Evolutionary conservation across 441 rosid species (phyloP).

Genomic region (Aquilaria agallochum): DNA sequence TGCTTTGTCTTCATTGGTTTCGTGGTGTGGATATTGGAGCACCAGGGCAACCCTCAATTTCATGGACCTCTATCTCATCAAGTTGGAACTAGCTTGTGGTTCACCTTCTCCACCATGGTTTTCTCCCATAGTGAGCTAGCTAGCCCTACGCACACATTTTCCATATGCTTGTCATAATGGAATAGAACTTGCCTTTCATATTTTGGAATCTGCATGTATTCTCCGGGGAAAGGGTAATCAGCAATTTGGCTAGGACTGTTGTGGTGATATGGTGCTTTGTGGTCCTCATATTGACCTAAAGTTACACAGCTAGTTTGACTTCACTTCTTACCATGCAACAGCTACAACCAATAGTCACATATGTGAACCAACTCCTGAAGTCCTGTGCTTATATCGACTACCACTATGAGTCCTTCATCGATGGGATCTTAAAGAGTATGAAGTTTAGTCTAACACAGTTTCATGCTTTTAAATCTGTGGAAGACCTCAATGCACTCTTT

Average conservation of each 20-base stretch:
- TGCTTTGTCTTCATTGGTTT: slow-evolving; percentile 23
- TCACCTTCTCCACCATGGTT: slow-evolving; percentile 23
- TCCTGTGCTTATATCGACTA: slow-evolving; percentile 33
- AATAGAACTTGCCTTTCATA: no score
- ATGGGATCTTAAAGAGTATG: slow-evolving; percentile 13
- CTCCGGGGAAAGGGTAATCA: not conserved
- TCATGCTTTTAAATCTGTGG: not conserved
- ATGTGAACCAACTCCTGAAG: slow-evolving; percentile 24
- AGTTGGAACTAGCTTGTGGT: slow-evolving; percentile 14
- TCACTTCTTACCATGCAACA: no score
- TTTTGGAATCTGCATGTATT: no score
- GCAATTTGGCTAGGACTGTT: not conserved
- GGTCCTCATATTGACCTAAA: not conserved
- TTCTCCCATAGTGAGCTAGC: slow-evolving; percentile 23
- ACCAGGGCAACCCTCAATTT: slow-evolving; percentile 16
- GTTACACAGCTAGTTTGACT: no score
- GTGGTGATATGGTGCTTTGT: not conserved
- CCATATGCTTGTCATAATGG: no score
- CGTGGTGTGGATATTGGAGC: slow-evolving; percentile 26
- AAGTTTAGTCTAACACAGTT: slow-evolving; percentile 12
- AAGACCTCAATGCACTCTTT: slow-evolving; percentile 17
- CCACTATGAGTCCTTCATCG: slow-evolving; percentile 21
- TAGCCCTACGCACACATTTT: no score
- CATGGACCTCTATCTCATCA: slow-evolving; percentile 12
- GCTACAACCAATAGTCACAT: slow-evolving; percentile 24